Conservation (phyloP, 768 basidiomycete genomes). For the Boletellus sp. region DNA sequence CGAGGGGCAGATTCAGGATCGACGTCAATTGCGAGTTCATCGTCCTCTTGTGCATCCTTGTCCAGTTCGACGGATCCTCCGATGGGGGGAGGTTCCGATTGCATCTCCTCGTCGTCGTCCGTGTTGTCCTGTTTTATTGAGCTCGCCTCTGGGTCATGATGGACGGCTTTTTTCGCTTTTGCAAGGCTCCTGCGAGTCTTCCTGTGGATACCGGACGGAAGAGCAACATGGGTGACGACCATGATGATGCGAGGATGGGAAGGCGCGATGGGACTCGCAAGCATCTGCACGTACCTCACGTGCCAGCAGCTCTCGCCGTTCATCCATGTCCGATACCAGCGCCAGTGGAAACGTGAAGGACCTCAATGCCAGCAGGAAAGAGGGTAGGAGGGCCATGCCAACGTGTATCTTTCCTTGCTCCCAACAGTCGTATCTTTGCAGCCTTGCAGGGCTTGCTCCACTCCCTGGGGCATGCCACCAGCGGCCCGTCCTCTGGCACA, state of each 20-base stretch:
- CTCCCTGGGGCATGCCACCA: slow-evolving; percentile 30
- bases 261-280: background rate
- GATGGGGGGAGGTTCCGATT: slow-evolving; percentile 15
- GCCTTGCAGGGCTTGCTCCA: slow-evolving; percentile 39
- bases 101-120: slow-evolving; percentile 33
- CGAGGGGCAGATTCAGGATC: slow-evolving; percentile 44
- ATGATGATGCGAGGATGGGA: slow-evolving; percentile 25
- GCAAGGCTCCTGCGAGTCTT: slow-evolving; percentile 44
- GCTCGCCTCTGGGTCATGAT: slow-evolving; percentile 8
- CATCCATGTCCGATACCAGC: slow-evolving; percentile 18
- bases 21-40: slow-evolving; percentile 60
- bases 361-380: slow-evolving; percentile 30
- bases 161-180: slow-evolving; percentile 34
- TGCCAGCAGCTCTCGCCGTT: background rate
- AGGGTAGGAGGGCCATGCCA: slow-evolving; percentile 33
- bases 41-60: slow-evolving; percentile 41
- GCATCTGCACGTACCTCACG: too few species aligned
- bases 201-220: slow-evolving; percentile 32
- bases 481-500: slow-evolving; percentile 4
- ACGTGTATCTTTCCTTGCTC: background rate
- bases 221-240: slow-evolving; percentile 40
- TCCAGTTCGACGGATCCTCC: slow-evolving; percentile 2
- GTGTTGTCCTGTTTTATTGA: slow-evolving; percentile 5
- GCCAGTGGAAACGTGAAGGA: slow-evolving; percentile 23
- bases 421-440: slow-evolving; percentile 17